Evolutionary conservation across 1,284 basidiomycete genomes (phyloP).

Genomic region (Coriolopsis trogii): DNA sequence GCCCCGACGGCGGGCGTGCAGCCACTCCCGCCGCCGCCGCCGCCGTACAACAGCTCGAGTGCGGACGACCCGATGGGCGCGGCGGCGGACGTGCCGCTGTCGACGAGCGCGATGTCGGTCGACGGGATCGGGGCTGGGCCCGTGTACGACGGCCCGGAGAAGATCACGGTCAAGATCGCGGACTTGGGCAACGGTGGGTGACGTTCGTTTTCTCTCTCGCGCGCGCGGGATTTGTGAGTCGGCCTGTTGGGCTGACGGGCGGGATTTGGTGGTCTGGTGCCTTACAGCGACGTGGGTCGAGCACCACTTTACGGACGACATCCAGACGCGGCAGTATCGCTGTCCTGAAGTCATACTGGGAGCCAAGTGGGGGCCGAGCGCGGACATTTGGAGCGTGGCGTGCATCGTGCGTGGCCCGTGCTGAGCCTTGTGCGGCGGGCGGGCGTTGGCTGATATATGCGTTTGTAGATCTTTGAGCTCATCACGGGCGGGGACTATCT

Average conservation of each 20-base stretch:
- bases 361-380: conserved; percentile 91
- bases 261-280: too few species aligned
- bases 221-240: too few species aligned
- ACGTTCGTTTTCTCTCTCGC: conserved; percentile 8
- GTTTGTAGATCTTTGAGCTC: conserved; percentile 82
- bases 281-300: conserved; percentile 79
- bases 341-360: conserved; percentile 98
- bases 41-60: conserved; percentile 26
- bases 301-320: conserved; percentile 94
- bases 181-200: conserved; percentile 89
- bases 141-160: conserved; percentile 52
- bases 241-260: too few species aligned
- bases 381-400: conserved; percentile 96
- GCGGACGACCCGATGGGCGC: conserved; percentile 20
- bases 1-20: conserved; percentile 41
- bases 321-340: conserved; percentile 96
- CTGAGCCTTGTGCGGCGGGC: background rate
- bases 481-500: conserved; percentile 91
- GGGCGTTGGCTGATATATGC: conserved; percentile 12
- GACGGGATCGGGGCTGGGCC: conserved; percentile 33
- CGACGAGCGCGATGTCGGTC: conserved; percentile 45
- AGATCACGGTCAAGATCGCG: conserved; percentile 98
- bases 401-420: conserved; percentile 71
- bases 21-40: background rate
- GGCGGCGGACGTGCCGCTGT: conserved; percentile 30